Conservation (phyloP, 805 yeast genomes). For the Starmerella kuoi region DNA sequence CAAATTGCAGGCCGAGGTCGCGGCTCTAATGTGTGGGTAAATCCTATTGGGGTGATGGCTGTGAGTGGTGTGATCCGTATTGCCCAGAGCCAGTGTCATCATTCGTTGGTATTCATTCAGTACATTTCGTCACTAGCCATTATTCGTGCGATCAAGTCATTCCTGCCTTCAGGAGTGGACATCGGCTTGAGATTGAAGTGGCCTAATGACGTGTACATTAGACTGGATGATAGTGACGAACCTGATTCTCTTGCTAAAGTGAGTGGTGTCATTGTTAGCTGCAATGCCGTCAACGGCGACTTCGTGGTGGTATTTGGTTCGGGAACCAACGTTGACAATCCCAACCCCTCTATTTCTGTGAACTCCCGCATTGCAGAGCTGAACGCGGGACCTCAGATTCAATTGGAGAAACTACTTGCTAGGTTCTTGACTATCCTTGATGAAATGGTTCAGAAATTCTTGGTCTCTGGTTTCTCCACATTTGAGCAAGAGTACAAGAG, state of each 20-base stretch:
- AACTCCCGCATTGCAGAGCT: conserved; percentile 53
- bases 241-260: conserved; percentile 46
- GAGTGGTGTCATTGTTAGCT: conserved; percentile 75
- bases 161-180: conserved; percentile 55
- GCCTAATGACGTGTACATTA: conserved; percentile 88
- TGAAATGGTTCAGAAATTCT: conserved; percentile 41
- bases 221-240: not conserved
- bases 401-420: conserved; percentile 47
- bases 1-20: conserved; percentile 91
- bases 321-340: conserved; percentile 72
- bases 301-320: conserved; percentile 70
- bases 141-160: conserved; percentile 58
- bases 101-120: conserved; percentile 72
- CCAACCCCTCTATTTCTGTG: conserved; percentile 86
- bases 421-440: conserved; percentile 54
- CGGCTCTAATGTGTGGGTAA: conserved; percentile 90
- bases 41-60: conserved; percentile 85
- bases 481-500: conserved; percentile 62
- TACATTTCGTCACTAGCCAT: conserved; percentile 74
- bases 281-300: conserved; percentile 47
- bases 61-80: conserved; percentile 58
- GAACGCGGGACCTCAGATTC: conserved; percentile 43
- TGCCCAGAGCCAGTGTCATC: conserved; percentile 36
- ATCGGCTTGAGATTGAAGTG: conserved; percentile 79
- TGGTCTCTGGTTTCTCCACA: conserved; percentile 51